phyloP scores from a whole-genome alignment of 176 grass and related monocot species.

The Poa pratensis region DNA sequence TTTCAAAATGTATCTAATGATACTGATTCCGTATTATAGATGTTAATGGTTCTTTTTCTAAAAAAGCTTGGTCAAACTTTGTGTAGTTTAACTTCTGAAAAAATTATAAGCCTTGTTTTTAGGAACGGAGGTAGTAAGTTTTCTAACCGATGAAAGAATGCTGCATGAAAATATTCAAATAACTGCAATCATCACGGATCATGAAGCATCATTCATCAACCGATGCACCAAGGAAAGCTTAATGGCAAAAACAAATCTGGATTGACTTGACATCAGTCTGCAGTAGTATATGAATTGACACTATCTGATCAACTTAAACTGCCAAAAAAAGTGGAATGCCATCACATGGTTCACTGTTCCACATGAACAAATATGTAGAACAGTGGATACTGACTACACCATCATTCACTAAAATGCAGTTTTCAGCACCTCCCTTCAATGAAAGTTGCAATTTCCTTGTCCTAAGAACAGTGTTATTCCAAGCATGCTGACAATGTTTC shows the following conservation, averaged over 20 bases:
- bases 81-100: no score
- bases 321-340: not conserved
- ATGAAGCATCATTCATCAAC: not conserved
- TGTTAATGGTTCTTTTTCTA: no score
- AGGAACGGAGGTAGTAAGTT: no score
- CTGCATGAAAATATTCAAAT: not conserved
- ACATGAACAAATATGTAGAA: not conserved
- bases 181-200: not conserved
- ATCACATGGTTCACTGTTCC: not conserved
- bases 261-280: not conserved
- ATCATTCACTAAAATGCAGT: conserved; percentile 5
- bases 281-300: not conserved
- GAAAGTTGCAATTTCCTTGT: not conserved
- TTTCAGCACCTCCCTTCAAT: not conserved
- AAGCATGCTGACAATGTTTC: not conserved
- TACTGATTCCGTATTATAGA: no score
- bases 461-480: not conserved
- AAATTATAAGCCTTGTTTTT: no score
- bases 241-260: not conserved
- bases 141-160: not conserved
- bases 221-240: not conserved
- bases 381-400: not conserved
- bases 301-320: not conserved
- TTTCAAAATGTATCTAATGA: no score
- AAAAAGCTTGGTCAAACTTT: no score